A percentile compares a stretch with the other conserved stretches of the same genome.
Conservation (phyloP, 75 land plant species). For the Azolla pinnata region DNA sequence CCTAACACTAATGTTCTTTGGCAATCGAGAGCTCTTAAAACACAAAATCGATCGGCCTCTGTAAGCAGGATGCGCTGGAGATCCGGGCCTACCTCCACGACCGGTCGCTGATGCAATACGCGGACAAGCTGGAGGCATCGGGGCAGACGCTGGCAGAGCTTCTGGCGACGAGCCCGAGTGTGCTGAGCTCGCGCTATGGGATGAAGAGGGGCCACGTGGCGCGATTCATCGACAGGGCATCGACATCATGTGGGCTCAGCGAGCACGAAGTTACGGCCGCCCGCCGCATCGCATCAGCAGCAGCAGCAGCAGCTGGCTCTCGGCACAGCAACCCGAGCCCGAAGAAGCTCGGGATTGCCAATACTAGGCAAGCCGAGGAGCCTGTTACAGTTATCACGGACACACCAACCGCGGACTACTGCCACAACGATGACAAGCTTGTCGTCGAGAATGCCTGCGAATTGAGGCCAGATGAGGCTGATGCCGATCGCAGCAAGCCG, state of each 20-base stretch:
- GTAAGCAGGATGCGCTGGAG: constrained; percentile 63
- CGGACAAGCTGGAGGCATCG: constrained; percentile 44
- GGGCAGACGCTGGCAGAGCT: constrained; percentile 45
- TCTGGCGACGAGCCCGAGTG: constrained; percentile 20
- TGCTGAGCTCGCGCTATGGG: constrained; percentile 34
- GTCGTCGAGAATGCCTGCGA: too few relatives aligned
- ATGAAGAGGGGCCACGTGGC: constrained; percentile 72
- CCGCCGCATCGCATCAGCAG: constrained; percentile 9
- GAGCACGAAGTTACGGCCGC: constrained; percentile 12
- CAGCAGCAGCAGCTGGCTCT: too few relatives aligned
- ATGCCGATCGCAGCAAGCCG: background rate
- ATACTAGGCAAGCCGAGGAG: too few relatives aligned
- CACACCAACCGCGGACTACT: too few relatives aligned
- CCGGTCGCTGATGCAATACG: constrained; percentile 47
- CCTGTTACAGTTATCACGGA: too few relatives aligned
- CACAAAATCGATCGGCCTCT: too few relatives aligned
- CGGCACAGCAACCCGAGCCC: too few relatives aligned
- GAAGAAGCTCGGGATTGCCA: too few relatives aligned
- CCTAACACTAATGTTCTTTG: too few relatives aligned
- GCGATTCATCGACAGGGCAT: constrained; percentile 39
- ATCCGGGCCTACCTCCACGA: constrained; percentile 55
- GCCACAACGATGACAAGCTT: too few relatives aligned
- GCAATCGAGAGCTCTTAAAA: too few relatives aligned
- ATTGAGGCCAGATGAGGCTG: too few relatives aligned
- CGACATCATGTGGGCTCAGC: constrained; percentile 21